phyloP scores from a whole-genome alignment of 768 basidiomycete species.

The Phlebiopsis flavidoalba region DNA sequence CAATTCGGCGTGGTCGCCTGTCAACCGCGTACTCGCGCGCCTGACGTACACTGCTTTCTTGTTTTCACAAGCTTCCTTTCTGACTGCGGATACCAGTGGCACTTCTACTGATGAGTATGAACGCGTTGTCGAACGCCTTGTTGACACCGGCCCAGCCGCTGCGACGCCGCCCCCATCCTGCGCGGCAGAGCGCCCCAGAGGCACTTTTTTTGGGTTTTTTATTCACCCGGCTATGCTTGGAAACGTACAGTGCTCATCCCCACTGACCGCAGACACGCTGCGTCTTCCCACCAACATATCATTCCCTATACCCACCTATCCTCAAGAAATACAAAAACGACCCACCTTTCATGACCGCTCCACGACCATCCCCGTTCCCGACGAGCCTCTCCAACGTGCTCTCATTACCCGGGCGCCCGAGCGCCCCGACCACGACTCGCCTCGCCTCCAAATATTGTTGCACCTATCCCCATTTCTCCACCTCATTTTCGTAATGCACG shows the following conservation, averaged over 20 bases:
- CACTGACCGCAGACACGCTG: constrained; percentile 8
- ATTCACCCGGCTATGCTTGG: constrained; percentile 22
- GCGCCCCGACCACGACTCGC: not conserved
- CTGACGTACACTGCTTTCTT: not conserved
- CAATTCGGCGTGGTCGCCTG: too few species aligned
- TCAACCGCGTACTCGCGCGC: not conserved
- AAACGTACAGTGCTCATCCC: constrained; percentile 19
- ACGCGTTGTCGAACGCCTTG: constrained; percentile 19
- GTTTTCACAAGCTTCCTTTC: not conserved
- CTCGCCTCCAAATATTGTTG: not conserved
- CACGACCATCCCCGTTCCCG: not conserved
- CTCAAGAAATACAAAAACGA: not conserved
- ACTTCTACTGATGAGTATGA: constrained; percentile 16
- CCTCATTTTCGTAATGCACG: not conserved
- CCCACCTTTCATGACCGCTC: not conserved
- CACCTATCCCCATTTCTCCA: not conserved
- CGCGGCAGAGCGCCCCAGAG: constrained; percentile 8
- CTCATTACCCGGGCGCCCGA: not conserved
- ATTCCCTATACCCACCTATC: constrained; percentile 11
- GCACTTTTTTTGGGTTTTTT: too few species aligned
- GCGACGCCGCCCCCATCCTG: not conserved
- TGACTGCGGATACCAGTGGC: not conserved
- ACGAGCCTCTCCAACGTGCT: not conserved
- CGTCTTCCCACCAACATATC: not conserved
- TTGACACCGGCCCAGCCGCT: constrained; percentile 12